These are phyloP conservation scores for Sporodiniella umbellata DNA, from an alignment of 371 early-diverging fungal genomes.

Conservation along the genomic window DNA sequence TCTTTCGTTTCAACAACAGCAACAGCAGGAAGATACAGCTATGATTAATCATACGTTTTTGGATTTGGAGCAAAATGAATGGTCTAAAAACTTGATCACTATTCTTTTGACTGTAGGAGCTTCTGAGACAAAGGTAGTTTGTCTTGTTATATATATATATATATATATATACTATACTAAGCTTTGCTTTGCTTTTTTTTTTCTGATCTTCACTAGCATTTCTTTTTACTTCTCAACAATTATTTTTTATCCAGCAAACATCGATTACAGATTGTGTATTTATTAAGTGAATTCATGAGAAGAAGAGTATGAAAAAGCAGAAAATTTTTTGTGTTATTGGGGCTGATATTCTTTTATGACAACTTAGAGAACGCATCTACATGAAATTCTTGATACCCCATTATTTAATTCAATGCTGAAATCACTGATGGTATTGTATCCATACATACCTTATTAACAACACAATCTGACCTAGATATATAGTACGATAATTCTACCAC, in stretches of 20 bases:
- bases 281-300: constrained; percentile 55
- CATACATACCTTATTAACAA: no score
- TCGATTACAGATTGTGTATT: constrained; percentile 53
- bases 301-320: constrained; percentile 57
- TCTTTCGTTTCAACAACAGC: constrained; percentile 24
- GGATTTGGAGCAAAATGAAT: constrained; percentile 44
- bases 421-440: constrained; percentile 54
- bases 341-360: neutral
- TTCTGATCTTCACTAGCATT: constrained; percentile 25
- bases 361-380: constrained; percentile 53
- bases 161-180: no score
- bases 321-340: neutral
- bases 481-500: constrained; percentile 66
- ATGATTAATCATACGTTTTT: constrained; percentile 32
- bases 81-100: constrained; percentile 37
- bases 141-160: no score
- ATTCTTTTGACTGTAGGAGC: constrained; percentile 38
- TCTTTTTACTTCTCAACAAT: constrained; percentile 49
- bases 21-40: constrained; percentile 19
- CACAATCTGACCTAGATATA: no score
- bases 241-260: constrained; percentile 54
- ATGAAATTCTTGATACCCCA: constrained; percentile 60
- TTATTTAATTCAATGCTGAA: constrained; percentile 54
- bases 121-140: constrained; percentile 42
- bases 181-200: no score